Percentiles rank a stretch among this genome's conserved stretches.
Evolutionary conservation across 768 basidiomycete species (phyloP).

Genomic region (Clitopilus passeckerianus): DNA sequence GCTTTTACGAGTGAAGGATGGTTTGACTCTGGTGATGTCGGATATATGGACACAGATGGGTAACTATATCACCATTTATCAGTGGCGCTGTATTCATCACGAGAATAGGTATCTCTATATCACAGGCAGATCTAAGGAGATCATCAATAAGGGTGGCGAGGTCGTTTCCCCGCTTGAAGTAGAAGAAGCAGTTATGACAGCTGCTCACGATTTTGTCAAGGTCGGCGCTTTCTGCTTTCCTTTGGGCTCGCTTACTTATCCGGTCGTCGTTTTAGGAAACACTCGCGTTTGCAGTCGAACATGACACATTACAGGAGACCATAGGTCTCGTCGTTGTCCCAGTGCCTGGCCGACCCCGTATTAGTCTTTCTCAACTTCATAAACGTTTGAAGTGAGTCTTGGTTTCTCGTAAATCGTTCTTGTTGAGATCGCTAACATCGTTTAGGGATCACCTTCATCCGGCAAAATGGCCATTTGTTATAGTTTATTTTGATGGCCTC

Average conservation of each 20-base stretch:
- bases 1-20: conserved; percentile 45
- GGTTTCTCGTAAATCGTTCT: neutral
- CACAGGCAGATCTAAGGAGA: conserved; percentile 57
- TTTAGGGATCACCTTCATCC: conserved; percentile 38
- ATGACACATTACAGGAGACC: conserved; percentile 42
- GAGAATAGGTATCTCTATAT: conserved; percentile 34
- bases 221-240: conserved; percentile 12
- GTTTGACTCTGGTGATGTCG: conserved; percentile 48
- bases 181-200: conserved; percentile 47
- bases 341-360: conserved; percentile 23
- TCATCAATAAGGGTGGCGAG: conserved; percentile 57
- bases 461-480: conserved; percentile 43
- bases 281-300: conserved; percentile 40
- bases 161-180: conserved; percentile 59
- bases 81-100: neutral
- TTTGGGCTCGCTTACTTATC: neutral
- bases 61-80: conserved; percentile 10
- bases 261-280: conserved; percentile 18
- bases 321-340: conserved; percentile 41
- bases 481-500: conserved; percentile 42
- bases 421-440: neutral
- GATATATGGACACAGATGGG: conserved; percentile 42
- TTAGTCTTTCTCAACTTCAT: conserved; percentile 35
- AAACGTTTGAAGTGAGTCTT: conserved; percentile 31
- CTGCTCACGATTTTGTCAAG: conserved; percentile 34